Base-by-base conservation (phyloP, 108 stramenopile species). In the Stephanodiscus minutulus region DNA sequence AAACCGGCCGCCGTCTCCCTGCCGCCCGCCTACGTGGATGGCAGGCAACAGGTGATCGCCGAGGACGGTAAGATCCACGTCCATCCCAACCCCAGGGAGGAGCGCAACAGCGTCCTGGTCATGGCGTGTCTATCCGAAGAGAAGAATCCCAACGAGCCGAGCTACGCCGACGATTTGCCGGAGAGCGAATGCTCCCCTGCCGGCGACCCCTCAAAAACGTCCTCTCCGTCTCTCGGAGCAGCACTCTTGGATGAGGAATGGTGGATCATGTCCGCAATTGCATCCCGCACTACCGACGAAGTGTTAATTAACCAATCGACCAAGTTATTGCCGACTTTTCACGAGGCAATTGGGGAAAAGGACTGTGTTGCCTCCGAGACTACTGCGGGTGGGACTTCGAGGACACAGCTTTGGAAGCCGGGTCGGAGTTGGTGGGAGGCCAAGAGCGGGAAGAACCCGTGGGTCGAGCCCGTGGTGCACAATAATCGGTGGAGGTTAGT, bases 361-460 rank as follows among this genome's bases (percentile, higher is more conserved):
- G 88, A 89, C 22, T 44, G 31, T 37, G 22, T 44, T 22, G 49
- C 27, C 7, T 6, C 13, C 48, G 48, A 48, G 54, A 62, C n/a
- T 28, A 13, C 28, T 47, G 46, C 56, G 9, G 37, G 13, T 15
- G 59, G 64, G 31, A 54, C 43, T 52, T 63, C 72, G n/a, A 70
- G 91, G 66, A 95, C 94, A 20, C 89, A 91, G 71, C 84, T 95
- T 1, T 95, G 94, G 94, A 95, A 95, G 64, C 94, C 94, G 29
- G 85, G 88, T 36, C 77, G 94, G 24, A 86, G 85, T 54, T 95
- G 94, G 94, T 95, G 94, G 94, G 94, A 95, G 77, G 94, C 94
- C 7, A 95, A 92, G 80, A 82, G 78, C 46, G 91, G 91, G 22
- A 92, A 95, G 69, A 95, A 95, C 78, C 82, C 82, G 17, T 95